Evolutionary conservation across 495 filamentous ascomycete genomes (phyloP).

Genomic region (Aspergillus ostianus): DNA sequence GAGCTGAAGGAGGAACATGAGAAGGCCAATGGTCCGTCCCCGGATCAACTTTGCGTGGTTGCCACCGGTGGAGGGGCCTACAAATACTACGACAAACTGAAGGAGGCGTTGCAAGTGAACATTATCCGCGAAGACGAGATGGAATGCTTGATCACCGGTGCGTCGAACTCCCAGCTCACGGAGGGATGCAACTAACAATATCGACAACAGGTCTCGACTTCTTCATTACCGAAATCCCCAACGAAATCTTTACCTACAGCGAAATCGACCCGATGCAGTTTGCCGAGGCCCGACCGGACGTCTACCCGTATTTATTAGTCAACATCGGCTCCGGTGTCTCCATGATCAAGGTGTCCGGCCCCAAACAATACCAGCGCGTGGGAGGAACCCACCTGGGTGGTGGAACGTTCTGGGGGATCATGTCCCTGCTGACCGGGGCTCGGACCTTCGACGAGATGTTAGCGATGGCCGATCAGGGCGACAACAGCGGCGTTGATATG

Average conservation of each 20-base stretch:
- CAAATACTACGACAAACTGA: constrained; percentile 91
- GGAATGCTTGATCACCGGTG: constrained; percentile 96
- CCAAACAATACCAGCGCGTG: constrained; percentile 79
- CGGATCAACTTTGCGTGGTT: constrained; percentile 76
- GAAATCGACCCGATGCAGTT: constrained; percentile 87
- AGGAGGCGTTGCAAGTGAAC: constrained; percentile 75
- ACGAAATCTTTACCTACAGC: constrained; percentile 94
- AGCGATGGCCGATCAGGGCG: constrained; percentile 86
- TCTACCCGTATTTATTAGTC: constrained; percentile 95
- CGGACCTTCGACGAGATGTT: constrained; percentile 95
- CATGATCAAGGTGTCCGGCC: constrained; percentile 97
- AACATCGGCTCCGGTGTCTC: constrained; percentile 98
- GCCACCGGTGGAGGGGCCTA: constrained; percentile 94
- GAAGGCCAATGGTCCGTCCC: constrained; percentile 62
- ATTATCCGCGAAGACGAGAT: constrained; percentile 95
- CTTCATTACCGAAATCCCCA: constrained; percentile 96
- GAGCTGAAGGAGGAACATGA: constrained; percentile 76
- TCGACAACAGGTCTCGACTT: constrained; percentile 75
- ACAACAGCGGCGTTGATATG: constrained; percentile 94
- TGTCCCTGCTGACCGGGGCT: constrained; percentile 85
- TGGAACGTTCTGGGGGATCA: constrained; percentile 92
- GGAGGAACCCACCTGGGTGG: constrained; percentile 94
- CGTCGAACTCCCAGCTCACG: constrained; percentile 7
- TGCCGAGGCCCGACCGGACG: constrained; percentile 64
- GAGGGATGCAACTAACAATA: neutral